Conservation (phyloP, 2,329 filamentous ascomycete genomes). For the Xylaria polymorpha region DNA sequence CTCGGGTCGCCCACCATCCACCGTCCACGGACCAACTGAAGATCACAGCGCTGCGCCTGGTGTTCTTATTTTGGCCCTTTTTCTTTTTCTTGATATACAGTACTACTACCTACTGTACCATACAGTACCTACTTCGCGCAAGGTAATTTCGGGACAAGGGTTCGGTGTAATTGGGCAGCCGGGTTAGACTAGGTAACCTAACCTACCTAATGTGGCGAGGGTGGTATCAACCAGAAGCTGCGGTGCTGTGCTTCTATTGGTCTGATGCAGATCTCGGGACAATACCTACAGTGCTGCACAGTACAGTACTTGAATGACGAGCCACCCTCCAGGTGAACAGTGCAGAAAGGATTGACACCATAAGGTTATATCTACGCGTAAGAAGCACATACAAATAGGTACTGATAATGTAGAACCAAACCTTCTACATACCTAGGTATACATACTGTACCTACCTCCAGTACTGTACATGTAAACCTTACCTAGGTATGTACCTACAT, state of each 20-base stretch:
- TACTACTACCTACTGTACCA: neutral
- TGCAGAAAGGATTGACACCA: neutral
- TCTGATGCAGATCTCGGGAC: conserved; percentile 30
- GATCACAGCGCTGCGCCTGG: conserved; percentile 19
- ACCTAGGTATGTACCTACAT: no score
- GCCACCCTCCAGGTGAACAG: neutral
- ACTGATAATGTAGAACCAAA: neutral
- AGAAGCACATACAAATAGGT: neutral
- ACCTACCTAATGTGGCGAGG: neutral
- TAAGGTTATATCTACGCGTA: no score
- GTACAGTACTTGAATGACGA: conserved; percentile 3
- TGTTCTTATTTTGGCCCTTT: neutral
- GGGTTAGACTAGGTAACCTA: neutral
- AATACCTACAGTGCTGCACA: no score
- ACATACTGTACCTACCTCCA: no score
- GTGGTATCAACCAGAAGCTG: neutral
- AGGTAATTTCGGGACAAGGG: conserved; percentile 24
- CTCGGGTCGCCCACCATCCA: neutral
- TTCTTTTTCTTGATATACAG: conserved; percentile 6
- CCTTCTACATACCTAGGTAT: neutral
- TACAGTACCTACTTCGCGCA: neutral
- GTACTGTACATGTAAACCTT: no score
- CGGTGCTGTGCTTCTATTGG: neutral
- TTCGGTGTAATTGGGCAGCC: conserved; percentile 23
- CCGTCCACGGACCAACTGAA: conserved; percentile 29